Evolutionary conservation across 768 basidiomycete species (phyloP).

Genomic region (Krasilnikovozyma curviuscula): DNA sequence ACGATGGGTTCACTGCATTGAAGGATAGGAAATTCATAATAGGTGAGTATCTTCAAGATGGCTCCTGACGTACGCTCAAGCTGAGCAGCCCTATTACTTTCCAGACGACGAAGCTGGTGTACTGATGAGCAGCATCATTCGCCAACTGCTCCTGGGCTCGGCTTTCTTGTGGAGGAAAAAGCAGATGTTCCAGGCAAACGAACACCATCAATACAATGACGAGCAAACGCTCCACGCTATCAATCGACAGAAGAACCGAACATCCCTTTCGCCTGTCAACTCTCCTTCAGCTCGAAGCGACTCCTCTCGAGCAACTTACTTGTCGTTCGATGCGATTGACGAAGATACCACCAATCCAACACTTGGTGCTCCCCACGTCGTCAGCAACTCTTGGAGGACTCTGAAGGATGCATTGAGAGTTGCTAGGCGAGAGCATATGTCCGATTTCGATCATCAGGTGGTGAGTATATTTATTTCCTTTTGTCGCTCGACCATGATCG

Average conservation of each 20-base stretch:
- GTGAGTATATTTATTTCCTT: neutral
- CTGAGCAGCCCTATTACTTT: neutral
- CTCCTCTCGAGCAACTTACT: constrained; percentile 35
- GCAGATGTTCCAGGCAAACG: neutral
- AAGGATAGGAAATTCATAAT: constrained; percentile 48
- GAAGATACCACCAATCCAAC: constrained; percentile 2
- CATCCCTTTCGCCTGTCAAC: neutral
- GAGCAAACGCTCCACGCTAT: neutral
- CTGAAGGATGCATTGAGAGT: constrained; percentile 37
- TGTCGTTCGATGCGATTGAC: constrained; percentile 6
- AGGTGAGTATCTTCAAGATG: neutral
- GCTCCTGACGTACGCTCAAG: neutral
- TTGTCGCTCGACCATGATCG: neutral
- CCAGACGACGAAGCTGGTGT: constrained; percentile 63
- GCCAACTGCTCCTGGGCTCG: constrained; percentile 65
- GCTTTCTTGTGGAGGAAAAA: neutral
- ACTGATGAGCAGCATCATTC: constrained; percentile 55
- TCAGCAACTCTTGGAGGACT: constrained; percentile 26
- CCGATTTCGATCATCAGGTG: constrained; percentile 35
- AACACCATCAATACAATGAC: neutral
- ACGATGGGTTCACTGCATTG: constrained; percentile 59
- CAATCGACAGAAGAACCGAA: neutral
- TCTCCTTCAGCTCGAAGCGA: constrained; percentile 43
- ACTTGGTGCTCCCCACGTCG: constrained; percentile 24
- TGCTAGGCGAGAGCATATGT: constrained; percentile 55